Evolutionary conservation across 208 protist genomes (phyloP), one percentile per base, ranked within the genome.

Genomic region (Leptomonas pyrrhocoris): DNA sequence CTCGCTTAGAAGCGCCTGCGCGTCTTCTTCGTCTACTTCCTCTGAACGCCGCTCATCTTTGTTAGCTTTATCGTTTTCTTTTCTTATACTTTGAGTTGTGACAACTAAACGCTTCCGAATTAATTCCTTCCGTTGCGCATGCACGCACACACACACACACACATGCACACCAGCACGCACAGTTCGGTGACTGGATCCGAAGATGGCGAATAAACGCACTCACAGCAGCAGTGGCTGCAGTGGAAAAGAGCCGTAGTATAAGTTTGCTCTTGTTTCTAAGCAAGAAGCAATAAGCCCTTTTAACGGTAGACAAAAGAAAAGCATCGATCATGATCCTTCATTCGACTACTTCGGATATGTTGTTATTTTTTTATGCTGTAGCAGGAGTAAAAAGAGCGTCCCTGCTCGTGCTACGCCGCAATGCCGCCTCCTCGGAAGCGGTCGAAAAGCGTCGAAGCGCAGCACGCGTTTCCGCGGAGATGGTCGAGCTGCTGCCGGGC

Each of bases 401-500:
- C 36, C 70, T 70, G 43, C 63, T 57, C 6, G 73, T 76, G 49
- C 19, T 45, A 19, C 68, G 68, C 54, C 80, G 69, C 58, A 85
- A 27, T 42, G 75, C 80, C 18, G 75, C 64, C 55, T 72, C 62
- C 66, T 92, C 85, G 19, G 87, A 85, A 16, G 67, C 79, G 21
- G 59, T 45, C 28, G 81, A 55, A 67, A 93, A 95, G n/a, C 68
- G 64, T 19, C 23, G 58, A 15, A 95, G 74, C 45, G 83, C 83
- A 60, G 68, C 68, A 28, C 84, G 80, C 16, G 83, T 81, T 28
- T 91, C 83, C 45, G 36, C 48, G 7, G 79, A 71, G 2, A 80
- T 65, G 43, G 60, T 48, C 2, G 34, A 65, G 53, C 25, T 57
- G 31, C 19, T 71, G 15, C 65, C 58, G 5, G 72, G 64, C 3